These are phyloP conservation scores for Plasmodium billcollinsi DNA, from an alignment of 169 alveolate species.

Conservation along the genomic window DNA sequence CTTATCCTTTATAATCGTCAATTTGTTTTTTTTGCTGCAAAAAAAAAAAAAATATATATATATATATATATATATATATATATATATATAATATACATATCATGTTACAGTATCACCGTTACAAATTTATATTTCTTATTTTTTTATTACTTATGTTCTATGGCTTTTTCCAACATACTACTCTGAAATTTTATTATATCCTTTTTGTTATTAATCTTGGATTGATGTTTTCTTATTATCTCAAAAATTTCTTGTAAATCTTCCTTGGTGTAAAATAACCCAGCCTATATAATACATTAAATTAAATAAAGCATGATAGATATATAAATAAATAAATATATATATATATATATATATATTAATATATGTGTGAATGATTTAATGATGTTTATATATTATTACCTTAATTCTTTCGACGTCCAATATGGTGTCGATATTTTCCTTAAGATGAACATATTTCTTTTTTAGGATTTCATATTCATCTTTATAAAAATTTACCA, in stretches of 20 bases:
- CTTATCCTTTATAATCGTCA: conserved; percentile 19
- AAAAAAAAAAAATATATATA: conserved; percentile 1
- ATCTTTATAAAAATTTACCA: conserved; percentile 16
- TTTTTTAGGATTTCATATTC: conserved; percentile 38
- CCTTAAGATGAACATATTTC: conserved; percentile 45
- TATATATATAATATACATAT: background rate
- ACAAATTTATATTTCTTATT: background rate
- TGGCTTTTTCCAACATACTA: conserved; percentile 12
- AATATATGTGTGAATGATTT: background rate
- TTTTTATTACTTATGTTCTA: conserved; percentile 43
- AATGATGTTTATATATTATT: background rate
- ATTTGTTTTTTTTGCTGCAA: conserved; percentile 28
- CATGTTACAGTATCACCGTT: background rate
- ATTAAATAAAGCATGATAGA: background rate
- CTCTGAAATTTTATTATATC: conserved; percentile 35
- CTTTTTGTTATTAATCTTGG: conserved; percentile 10
- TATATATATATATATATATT: background rate
- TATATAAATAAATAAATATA: background rate
- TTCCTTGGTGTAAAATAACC: conserved; percentile 56
- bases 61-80: background rate
- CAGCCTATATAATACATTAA: conserved; percentile 24
- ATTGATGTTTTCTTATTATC: conserved; percentile 34
- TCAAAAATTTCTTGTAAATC: conserved; percentile 37
- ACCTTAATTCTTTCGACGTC: conserved; percentile 55
- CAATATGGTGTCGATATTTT: conserved; percentile 35